Evolutionary conservation across 2,329 filamentous ascomycete genomes (phyloP).

Genomic region (Aureobasidium sp.): DNA sequence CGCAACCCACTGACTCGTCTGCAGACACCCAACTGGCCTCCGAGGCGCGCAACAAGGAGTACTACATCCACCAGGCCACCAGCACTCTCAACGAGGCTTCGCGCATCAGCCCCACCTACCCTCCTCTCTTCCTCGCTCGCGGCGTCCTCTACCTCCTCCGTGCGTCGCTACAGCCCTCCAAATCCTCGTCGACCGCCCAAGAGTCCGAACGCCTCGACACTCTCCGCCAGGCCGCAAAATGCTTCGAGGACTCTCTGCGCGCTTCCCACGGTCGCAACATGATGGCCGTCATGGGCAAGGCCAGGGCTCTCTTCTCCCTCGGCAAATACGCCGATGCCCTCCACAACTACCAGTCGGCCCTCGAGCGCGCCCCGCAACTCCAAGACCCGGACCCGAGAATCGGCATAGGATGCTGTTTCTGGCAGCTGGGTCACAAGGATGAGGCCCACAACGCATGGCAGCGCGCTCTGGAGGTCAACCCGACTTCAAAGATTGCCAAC

Average conservation of each 20-base stretch:
- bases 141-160: slow-evolving; percentile 82
- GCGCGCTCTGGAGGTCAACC: slow-evolving; percentile 69
- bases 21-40: slow-evolving; percentile 42
- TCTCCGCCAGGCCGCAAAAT: slow-evolving; percentile 76
- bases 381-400: slow-evolving; percentile 91
- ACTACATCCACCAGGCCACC: slow-evolving; percentile 85
- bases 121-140: slow-evolving; percentile 81
- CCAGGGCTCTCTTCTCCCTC: slow-evolving; percentile 76
- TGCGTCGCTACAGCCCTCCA: slow-evolving; percentile 74
- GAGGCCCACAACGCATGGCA: slow-evolving; percentile 90
- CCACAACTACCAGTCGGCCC: slow-evolving; percentile 74
- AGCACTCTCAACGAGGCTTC: slow-evolving; percentile 90
- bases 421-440: slow-evolving; percentile 91
- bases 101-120: slow-evolving; percentile 83
- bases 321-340: slow-evolving; percentile 79
- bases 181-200: slow-evolving; percentile 52
- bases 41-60: slow-evolving; percentile 83
- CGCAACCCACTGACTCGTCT: slow-evolving; percentile 4
- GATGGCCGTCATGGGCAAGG: slow-evolving; percentile 84
- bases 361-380: slow-evolving; percentile 77
- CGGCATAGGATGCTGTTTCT: slow-evolving; percentile 92
- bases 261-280: slow-evolving; percentile 81
- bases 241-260: slow-evolving; percentile 87
- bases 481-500: slow-evolving; percentile 80
- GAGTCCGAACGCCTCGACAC: slow-evolving; percentile 65